Percentiles rank a stretch among this genome's conserved stretches.
Conservation (phyloP, 306 rosid species). For the Cucumis sativus region DNA sequence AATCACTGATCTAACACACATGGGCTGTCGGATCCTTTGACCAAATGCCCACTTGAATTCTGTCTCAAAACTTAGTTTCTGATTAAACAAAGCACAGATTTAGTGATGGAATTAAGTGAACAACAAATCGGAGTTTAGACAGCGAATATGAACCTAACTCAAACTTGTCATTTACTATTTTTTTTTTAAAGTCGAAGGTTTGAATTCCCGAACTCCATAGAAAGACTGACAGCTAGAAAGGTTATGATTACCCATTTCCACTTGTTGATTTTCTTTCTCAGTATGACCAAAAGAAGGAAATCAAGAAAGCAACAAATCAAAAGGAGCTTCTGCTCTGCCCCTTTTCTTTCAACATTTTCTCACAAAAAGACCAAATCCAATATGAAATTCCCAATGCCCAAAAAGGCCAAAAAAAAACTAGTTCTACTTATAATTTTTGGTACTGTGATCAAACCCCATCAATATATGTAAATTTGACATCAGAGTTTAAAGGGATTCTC, state of each 20-base stretch:
- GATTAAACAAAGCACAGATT: background rate
- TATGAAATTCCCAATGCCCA: background rate
- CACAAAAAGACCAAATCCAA: background rate
- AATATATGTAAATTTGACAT: too few relatives aligned
- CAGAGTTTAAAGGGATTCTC: too few relatives aligned
- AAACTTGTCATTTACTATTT: too few relatives aligned
- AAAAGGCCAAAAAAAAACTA: background rate
- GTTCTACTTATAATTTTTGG: too few relatives aligned
- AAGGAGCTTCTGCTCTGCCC: background rate
- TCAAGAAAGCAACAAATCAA: too few relatives aligned
- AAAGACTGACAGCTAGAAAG: too few relatives aligned
- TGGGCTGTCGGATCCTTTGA: constrained; percentile 31
- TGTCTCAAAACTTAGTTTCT: background rate
- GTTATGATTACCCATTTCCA: background rate
- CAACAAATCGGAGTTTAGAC: background rate
- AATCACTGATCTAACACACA: constrained; percentile 15
- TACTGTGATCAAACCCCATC: too few relatives aligned
- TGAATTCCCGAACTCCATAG: too few relatives aligned
- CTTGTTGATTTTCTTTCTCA: background rate
- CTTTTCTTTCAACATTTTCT: background rate
- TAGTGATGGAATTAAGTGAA: background rate
- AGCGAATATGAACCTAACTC: too few relatives aligned
- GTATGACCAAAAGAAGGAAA: background rate
- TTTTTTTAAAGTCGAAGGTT: too few relatives aligned
- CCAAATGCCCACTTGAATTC: constrained; percentile 13